These are phyloP conservation scores for Thozetella sp. DNA, from an alignment of 495 filamentous ascomycete species.

Conservation along the genomic window DNA sequence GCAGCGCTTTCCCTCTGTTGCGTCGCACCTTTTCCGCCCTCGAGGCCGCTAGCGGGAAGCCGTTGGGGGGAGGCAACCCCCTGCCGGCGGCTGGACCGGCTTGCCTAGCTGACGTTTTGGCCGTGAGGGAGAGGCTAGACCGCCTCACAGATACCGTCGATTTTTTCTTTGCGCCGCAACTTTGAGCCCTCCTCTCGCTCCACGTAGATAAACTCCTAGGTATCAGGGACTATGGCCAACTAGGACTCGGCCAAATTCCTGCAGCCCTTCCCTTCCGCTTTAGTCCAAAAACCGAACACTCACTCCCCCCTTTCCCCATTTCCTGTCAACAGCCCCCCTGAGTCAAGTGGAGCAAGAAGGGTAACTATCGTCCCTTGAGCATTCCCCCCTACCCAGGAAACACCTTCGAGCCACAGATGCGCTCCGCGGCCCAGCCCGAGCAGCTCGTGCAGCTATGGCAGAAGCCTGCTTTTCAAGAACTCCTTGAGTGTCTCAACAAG, in stretches of 20 bases:
- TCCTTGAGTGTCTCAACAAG: conserved; percentile 33
- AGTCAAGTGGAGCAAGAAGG: neutral
- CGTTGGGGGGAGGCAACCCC: too few relatives aligned
- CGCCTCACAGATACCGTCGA: neutral
- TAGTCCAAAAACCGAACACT: too few relatives aligned
- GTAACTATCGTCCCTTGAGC: neutral
- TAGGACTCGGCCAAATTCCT: too few relatives aligned
- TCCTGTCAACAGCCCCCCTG: neutral
- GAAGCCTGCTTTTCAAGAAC: conserved; percentile 36
- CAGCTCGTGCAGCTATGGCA: conserved; percentile 47
- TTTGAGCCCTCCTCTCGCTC: neutral
- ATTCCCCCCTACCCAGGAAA: neutral
- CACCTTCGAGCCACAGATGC: neutral
- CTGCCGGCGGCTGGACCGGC: too few relatives aligned
- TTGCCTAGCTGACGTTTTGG: neutral
- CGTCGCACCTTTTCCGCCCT: too few relatives aligned
- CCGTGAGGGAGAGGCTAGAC: neutral
- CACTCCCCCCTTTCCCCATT: too few relatives aligned
- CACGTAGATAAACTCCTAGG: neutral
- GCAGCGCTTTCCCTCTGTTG: too few relatives aligned
- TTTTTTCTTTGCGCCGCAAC: neutral
- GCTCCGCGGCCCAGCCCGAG: conserved; percentile 7
- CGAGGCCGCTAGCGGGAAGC: too few relatives aligned
- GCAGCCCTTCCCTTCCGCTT: neutral
- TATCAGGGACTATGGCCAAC: neutral